Conservation (phyloP, 31 red algal species). For the Odonthalia washingtoniensis region DNA sequence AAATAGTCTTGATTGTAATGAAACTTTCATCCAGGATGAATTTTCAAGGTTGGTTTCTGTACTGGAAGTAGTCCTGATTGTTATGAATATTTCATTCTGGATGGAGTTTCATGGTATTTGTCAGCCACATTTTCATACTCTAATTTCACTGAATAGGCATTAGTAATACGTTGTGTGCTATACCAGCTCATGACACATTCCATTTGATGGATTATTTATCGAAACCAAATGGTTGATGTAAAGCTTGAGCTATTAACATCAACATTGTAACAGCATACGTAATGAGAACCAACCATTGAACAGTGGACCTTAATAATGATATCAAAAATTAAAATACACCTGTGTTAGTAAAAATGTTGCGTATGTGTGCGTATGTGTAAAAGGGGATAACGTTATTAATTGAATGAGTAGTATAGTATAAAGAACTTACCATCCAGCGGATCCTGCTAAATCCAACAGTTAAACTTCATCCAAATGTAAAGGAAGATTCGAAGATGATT, state of each 20-base stretch:
- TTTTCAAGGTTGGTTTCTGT: too few relatives aligned
- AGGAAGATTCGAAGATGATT: conserved; percentile 40
- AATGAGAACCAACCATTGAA: conserved; percentile 47
- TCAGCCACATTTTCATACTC: not conserved
- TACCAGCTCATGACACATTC: conserved; percentile 30
- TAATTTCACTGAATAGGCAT: not conserved
- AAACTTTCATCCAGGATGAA: conserved; percentile 12
- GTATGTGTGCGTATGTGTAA: too few relatives aligned
- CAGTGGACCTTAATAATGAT: conserved; percentile 49
- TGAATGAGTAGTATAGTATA: too few relatives aligned
- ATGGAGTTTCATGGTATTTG: conserved; percentile 28
- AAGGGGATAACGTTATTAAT: too few relatives aligned
- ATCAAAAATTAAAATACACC: conserved; percentile 34
- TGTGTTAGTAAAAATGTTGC: too few relatives aligned
- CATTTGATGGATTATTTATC: conserved; percentile 64
- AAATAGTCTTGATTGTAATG: too few relatives aligned
- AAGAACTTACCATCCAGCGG: too few relatives aligned
- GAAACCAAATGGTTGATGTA: conserved; percentile 61
- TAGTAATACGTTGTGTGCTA: not conserved
- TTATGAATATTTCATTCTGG: not conserved
- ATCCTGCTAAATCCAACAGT: too few relatives aligned
- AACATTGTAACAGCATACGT: conserved; percentile 56
- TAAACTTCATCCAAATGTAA: too few relatives aligned
- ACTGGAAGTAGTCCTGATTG: too few relatives aligned
- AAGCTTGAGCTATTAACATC: conserved; percentile 30